Percentiles rank a stretch among this genome's conserved stretches.
These are phyloP conservation scores for Agrocybe pediades DNA, from an alignment of 768 basidiomycete genomes.

Conservation along the genomic window DNA sequence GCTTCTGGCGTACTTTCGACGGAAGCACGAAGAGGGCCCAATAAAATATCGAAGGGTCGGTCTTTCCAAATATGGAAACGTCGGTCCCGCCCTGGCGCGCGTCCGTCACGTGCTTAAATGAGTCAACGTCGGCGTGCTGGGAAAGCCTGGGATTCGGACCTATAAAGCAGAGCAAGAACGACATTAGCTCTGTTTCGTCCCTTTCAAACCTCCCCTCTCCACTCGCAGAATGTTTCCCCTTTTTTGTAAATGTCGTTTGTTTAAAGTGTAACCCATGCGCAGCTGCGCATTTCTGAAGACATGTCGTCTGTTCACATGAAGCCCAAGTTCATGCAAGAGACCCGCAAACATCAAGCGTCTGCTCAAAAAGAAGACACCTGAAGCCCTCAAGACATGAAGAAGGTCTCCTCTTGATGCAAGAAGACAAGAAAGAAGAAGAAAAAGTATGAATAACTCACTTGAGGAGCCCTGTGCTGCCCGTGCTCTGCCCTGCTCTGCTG, in stretches of 20 bases:
- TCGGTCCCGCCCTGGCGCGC: slow-evolving; percentile 9
- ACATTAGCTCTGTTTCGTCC: neutral
- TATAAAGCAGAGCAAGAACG: slow-evolving; percentile 3
- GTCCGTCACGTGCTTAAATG: slow-evolving; percentile 5
- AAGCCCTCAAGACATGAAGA: neutral
- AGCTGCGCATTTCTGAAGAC: neutral
- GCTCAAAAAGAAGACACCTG: neutral
- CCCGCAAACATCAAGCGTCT: neutral
- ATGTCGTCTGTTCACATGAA: neutral
- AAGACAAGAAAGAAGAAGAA: neutral
- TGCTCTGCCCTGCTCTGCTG: neutral
- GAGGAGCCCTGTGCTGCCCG: neutral
- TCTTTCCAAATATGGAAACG: slow-evolving; percentile 10
- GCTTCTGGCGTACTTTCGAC: neutral
- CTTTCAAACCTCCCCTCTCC: neutral
- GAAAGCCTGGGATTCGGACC: neutral
- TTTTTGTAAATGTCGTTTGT: slow-evolving; percentile 3
- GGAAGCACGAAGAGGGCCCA: neutral
- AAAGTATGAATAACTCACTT: neutral
- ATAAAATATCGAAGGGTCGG: neutral
- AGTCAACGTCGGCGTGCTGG: slow-evolving; percentile 9
- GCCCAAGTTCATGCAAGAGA: neutral
- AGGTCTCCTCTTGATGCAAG: neutral
- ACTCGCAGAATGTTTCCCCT: slow-evolving; percentile 4
- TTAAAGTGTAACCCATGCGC: slow-evolving; percentile 4